A percentile compares a stretch with the other conserved stretches of the same genome.
Evolutionary conservation across 768 basidiomycete genomes (phyloP).

Genomic region (Pleurotus citrinopileatus): DNA sequence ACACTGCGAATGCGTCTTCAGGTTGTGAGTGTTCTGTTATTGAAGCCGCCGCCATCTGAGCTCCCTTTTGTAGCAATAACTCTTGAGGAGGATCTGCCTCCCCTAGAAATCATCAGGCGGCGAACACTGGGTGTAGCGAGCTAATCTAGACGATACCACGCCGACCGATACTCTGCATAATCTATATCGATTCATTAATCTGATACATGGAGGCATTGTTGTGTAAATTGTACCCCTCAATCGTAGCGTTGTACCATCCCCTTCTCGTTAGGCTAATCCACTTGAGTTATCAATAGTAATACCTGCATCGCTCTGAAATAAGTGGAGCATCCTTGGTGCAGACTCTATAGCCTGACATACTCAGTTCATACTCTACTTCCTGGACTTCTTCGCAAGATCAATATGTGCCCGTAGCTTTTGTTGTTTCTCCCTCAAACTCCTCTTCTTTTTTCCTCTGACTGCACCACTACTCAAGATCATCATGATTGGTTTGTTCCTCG

Average conservation of each 20-base stretch:
- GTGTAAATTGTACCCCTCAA: neutral
- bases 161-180: neutral
- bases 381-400: constrained; percentile 58
- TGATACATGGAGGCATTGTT: neutral
- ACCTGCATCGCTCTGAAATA: too few relatives aligned
- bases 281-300: too few relatives aligned
- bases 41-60: neutral
- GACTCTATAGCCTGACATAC: too few relatives aligned
- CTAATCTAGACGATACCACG: neutral
- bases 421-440: constrained; percentile 79
- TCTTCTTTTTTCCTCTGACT: constrained; percentile 82
- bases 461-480: constrained; percentile 80
- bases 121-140: constrained; percentile 4
- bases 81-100: constrained; percentile 4
- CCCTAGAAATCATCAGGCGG: constrained; percentile 7
- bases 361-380: constrained; percentile 3
- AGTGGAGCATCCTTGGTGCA: too few relatives aligned
- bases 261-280: too few relatives aligned
- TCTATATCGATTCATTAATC: neutral
- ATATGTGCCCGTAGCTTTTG: constrained; percentile 75
- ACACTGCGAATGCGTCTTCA: neutral
- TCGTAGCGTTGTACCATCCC: neutral
- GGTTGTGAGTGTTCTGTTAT: neutral
- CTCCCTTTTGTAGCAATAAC: neutral
- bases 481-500: constrained; percentile 93